phyloP scores from a whole-genome alignment of 257 asterid genomes.

The Salvia miltiorrhiza region DNA sequence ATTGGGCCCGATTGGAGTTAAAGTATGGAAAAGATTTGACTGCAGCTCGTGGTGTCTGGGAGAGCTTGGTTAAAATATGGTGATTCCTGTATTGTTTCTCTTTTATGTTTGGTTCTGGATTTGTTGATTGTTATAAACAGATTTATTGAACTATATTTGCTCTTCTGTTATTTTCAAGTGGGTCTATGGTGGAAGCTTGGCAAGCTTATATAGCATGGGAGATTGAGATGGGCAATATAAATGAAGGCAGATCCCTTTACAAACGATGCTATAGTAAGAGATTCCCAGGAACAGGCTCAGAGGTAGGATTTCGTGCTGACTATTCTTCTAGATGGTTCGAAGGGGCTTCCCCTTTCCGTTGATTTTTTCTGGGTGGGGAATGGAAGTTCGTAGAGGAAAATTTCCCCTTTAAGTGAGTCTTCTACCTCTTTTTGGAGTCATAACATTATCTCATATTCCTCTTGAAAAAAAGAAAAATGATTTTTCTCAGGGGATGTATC shows the following conservation, averaged over 20 bases:
- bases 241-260: constrained; percentile 89
- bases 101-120: neutral
- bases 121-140: constrained; percentile 13
- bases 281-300: constrained; percentile 89
- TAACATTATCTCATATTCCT: neutral
- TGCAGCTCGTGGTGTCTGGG: constrained; percentile 98
- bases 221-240: constrained; percentile 64
- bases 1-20: constrained; percentile 86
- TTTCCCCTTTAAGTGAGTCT: constrained; percentile 6
- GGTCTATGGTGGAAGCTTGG: constrained; percentile 90
- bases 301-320: constrained; percentile 46
- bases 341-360: neutral
- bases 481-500: neutral
- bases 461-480: neutral
- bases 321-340: constrained; percentile 3
- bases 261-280: constrained; percentile 84
- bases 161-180: constrained; percentile 47
- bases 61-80: constrained; percentile 83
- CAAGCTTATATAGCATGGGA: constrained; percentile 76
- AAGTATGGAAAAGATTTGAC: constrained; percentile 63
- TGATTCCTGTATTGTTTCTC: constrained; percentile 16
- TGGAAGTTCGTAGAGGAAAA: neutral
- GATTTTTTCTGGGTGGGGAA: constrained; percentile 2
- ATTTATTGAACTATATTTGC: constrained; percentile 16
- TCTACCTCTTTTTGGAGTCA: neutral